Conservation (phyloP, 176 grass and related monocot species). For the Alopecurus myosuroides region DNA sequence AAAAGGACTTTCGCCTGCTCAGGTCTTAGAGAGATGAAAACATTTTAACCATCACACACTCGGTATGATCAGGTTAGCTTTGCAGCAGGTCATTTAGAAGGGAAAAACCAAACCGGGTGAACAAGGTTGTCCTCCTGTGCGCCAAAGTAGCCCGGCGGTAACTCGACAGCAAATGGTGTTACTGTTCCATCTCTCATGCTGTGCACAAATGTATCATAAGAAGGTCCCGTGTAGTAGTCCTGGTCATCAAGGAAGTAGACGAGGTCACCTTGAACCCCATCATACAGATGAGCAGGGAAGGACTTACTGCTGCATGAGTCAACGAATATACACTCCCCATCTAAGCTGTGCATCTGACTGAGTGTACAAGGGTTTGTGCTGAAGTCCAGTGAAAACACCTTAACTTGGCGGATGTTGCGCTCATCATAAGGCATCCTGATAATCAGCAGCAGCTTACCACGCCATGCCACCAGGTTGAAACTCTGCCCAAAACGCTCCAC, state of each 20-base stretch:
- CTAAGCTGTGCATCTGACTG: conserved; percentile 1
- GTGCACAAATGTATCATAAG: background rate
- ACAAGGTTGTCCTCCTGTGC: background rate
- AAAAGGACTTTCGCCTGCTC: background rate
- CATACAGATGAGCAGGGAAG: conserved; percentile 9
- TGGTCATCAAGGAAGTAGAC: conserved; percentile 10
- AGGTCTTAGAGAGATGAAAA: background rate
- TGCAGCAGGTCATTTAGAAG: background rate
- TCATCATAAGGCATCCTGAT: background rate
- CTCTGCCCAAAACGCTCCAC: background rate
- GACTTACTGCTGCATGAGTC: background rate
- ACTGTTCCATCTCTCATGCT: background rate
- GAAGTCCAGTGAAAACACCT: conserved; percentile 12
- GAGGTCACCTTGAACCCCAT: conserved; percentile 12
- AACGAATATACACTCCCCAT: conserved; percentile 20
- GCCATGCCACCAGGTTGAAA: conserved; percentile 21
- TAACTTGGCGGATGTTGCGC: background rate
- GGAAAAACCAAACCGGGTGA: conserved; percentile 13
- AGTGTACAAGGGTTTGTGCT: conserved; percentile 10
- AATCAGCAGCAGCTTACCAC: background rate
- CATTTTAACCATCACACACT: background rate
- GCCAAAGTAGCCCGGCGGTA: background rate
- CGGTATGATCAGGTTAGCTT: background rate
- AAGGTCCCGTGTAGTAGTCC: background rate
- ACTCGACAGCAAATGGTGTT: background rate